Evolutionary conservation across 441 rosid species (phyloP).

Genomic region (Gossypium davidsonii): DNA sequence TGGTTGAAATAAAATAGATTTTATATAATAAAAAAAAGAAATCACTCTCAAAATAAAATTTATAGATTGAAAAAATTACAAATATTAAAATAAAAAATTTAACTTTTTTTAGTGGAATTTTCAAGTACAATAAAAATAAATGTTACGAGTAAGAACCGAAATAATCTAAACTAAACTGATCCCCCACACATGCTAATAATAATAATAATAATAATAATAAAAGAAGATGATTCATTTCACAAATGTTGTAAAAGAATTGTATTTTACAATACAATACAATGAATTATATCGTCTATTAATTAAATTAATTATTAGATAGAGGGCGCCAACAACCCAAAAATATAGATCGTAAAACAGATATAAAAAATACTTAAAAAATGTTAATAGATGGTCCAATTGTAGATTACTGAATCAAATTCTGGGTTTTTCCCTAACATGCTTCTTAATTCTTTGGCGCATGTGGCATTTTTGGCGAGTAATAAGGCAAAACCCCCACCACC

Average conservation of each 20-base stretch:
- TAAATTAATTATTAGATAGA: too few relatives aligned
- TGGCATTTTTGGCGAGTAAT: conserved; percentile 55
- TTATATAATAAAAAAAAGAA: too few relatives aligned
- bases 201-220: too few relatives aligned
- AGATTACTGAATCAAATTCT: conserved; percentile 45
- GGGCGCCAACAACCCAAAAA: background rate
- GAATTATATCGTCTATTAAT: background rate
- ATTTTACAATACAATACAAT: background rate
- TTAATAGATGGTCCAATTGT: conserved; percentile 51
- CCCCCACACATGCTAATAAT: too few relatives aligned
- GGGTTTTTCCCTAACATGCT: conserved; percentile 39
- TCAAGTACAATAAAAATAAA: too few relatives aligned
- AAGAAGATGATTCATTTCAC: background rate
- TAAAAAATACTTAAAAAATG: background rate
- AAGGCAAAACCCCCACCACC: conserved; percentile 91
- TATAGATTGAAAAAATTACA: too few relatives aligned
- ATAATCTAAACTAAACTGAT: too few relatives aligned
- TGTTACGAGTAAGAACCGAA: too few relatives aligned
- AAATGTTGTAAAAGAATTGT: background rate
- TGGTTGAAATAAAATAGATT: too few relatives aligned
- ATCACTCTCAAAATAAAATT: too few relatives aligned
- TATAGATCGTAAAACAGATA: background rate
- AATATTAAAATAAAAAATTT: too few relatives aligned
- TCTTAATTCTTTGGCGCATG: conserved; percentile 45
- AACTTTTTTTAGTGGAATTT: too few relatives aligned